phyloP scores from a whole-genome alignment of 1,284 basidiomycete genomes.

The Cryptococcus neoformans region DNA sequence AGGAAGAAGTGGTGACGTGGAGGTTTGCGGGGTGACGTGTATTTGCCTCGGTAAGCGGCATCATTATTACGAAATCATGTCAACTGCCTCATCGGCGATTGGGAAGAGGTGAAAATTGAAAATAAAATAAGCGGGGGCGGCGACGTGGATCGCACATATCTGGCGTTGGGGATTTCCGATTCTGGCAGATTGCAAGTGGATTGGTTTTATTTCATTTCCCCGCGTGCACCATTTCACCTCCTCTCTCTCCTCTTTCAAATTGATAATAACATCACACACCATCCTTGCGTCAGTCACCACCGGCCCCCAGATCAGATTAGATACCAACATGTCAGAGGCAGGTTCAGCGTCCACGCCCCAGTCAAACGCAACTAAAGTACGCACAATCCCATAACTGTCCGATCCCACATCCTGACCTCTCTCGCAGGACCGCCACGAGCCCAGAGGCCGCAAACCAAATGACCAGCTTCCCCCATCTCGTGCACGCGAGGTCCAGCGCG shows the following conservation, averaged over 20 bases:
- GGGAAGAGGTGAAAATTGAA: neutral
- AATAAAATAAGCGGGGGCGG: neutral
- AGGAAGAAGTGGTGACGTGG: too few species aligned
- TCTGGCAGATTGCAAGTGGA: neutral
- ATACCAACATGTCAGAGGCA: constrained; percentile 6
- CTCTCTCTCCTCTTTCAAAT: constrained; percentile 1
- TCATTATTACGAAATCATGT: too few species aligned
- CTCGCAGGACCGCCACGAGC: constrained; percentile 44
- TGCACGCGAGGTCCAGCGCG: constrained; percentile 86
- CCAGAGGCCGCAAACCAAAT: constrained; percentile 82
- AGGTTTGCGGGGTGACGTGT: too few species aligned
- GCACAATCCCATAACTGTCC: neutral
- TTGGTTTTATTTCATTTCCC: constrained; percentile 1
- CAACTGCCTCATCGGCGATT: too few species aligned
- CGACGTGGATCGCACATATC: neutral
- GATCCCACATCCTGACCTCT: neutral
- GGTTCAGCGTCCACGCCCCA: constrained; percentile 7
- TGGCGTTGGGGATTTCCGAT: neutral
- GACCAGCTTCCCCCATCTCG: constrained; percentile 88
- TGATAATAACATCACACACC: constrained; percentile 1
- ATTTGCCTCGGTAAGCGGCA: too few species aligned
- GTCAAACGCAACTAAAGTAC: neutral
- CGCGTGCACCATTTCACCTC: neutral
- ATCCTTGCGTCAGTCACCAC: neutral
- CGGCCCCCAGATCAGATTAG: neutral